These are phyloP conservation scores for Aspergillus awamori DNA, from an alignment of 2,329 filamentous ascomycete species.

Conservation along the genomic window DNA sequence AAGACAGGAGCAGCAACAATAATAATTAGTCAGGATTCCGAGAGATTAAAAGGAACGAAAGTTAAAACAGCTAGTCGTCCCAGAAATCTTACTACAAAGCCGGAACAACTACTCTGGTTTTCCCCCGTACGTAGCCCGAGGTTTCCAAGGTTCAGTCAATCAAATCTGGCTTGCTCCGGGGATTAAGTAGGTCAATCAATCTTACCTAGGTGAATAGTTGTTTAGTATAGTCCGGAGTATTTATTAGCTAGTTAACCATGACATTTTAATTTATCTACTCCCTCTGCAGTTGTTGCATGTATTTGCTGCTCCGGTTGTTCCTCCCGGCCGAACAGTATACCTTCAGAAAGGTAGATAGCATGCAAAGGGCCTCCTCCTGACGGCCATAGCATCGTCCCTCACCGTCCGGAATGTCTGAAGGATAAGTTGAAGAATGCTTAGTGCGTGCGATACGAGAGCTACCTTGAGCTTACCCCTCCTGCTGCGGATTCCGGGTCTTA, in stretches of 20 bases:
- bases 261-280: background rate
- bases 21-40: conserved; percentile 3
- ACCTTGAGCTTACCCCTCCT: conserved; percentile 1
- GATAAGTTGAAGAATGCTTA: conserved; percentile 3
- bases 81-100: background rate
- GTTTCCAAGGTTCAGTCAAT: background rate
- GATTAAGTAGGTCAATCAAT: background rate
- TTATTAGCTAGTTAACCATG: too few species aligned
- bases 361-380: background rate
- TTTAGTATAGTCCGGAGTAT: too few species aligned
- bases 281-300: background rate
- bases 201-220: background rate
- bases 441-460: background rate
- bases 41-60: conserved; percentile 13
- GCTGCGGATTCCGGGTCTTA: background rate
- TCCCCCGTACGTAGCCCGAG: background rate
- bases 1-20: background rate
- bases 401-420: background rate
- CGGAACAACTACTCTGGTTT: too few species aligned
- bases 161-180: background rate
- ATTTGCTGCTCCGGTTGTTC: background rate
- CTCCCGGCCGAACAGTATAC: background rate
- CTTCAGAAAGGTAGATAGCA: background rate
- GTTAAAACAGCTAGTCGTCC: background rate
- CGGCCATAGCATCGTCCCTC: background rate